Conservation (phyloP, 75 land plant species). For the Selaginella moellendorffii region DNA sequence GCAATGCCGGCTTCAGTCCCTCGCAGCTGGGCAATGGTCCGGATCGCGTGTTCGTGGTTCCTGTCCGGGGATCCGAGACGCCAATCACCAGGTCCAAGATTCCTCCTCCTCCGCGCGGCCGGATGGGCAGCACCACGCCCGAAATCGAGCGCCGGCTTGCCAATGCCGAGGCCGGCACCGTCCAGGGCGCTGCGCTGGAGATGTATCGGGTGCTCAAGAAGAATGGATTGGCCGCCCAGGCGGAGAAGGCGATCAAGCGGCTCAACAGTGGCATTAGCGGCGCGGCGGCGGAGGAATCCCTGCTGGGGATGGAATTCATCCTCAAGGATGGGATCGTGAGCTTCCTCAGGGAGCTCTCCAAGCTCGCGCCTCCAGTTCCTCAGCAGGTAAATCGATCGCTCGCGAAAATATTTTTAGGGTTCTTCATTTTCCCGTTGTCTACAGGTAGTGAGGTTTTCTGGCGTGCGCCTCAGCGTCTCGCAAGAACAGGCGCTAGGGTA, state of each 20-base stretch:
- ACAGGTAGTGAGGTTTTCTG: slow-evolving; percentile 21
- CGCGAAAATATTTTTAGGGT: no score
- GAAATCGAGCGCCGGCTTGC: slow-evolving; percentile 12
- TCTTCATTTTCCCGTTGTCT: background rate
- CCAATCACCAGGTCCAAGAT: slow-evolving; percentile 3
- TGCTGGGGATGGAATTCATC: slow-evolving; percentile 25
- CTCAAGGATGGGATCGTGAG: slow-evolving; percentile 21
- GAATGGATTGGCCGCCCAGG: slow-evolving; percentile 17
- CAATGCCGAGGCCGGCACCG: slow-evolving; percentile 10
- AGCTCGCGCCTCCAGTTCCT: slow-evolving; percentile 26
- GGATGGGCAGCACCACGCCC: slow-evolving; percentile 5
- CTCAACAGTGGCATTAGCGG: slow-evolving; percentile 2
- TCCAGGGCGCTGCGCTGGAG: slow-evolving; percentile 13
- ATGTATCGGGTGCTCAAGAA: slow-evolving; percentile 15
- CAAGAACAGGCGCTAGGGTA: slow-evolving; percentile 10
- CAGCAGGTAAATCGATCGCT: no score
- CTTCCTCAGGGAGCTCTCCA: slow-evolving; percentile 17
- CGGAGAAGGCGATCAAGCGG: slow-evolving; percentile 12
- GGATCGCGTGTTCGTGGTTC: background rate
- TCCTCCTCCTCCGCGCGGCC: background rate
- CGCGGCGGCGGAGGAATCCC: background rate
- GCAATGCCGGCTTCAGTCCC: background rate
- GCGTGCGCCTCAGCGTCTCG: slow-evolving; percentile 8
- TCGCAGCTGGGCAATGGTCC: background rate
- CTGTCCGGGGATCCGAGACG: background rate